Base-by-base conservation (phyloP, 2,329 filamentous ascomycete species). In the Rhexocercosporidium sp. region DNA sequence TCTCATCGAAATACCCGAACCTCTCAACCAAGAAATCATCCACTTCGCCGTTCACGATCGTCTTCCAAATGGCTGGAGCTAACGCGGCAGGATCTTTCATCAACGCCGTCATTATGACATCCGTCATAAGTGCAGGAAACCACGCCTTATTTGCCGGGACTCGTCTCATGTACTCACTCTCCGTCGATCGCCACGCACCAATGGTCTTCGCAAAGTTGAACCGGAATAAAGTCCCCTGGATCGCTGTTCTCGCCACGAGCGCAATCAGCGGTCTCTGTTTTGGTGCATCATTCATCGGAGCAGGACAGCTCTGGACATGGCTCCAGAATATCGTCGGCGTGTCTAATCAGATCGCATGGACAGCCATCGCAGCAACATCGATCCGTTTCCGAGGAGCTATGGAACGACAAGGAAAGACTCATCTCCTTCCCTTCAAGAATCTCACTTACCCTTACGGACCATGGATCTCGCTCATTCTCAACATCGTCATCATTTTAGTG, bases 311-410 rank as follows among this genome's bases (percentile, higher is more conserved):
- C 4, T 90, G 88, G 88, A 84, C 82, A 0, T 90, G 88, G 88
- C 77, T 90, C 20, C 88, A 90, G 74, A 90, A 90, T 66, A 84
- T 91, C 54, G 87, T 91, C 64, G 88, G 88, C 12, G 88, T 91
- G 0, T 90, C 88, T 0, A 90, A 90, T 75, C 88, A 90, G 77
- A 78, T 91, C 4, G 86, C 86, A 59, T 91, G 89, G 88, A 84
- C 87, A 71, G 82, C 86, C 65, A 91, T 91, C 66, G 85, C 87
- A 7, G 81, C 90, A 63, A 85, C 88, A 0, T 90, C 87, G 0
- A 78, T 91, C n/a, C 86, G 89, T 29, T 91, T 91, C 80, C 86
- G 89, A 29, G 78, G 81, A 3, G 89, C 81, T 3, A 78, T 91
- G 63, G 80, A 81, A 56, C 75, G 78, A 1, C 89, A 91, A 70